Evolutionary conservation across 176 grass and related monocot species (phyloP), one percentile per base, ranked within the genome.

Genomic region (Hordeum marinum): DNA sequence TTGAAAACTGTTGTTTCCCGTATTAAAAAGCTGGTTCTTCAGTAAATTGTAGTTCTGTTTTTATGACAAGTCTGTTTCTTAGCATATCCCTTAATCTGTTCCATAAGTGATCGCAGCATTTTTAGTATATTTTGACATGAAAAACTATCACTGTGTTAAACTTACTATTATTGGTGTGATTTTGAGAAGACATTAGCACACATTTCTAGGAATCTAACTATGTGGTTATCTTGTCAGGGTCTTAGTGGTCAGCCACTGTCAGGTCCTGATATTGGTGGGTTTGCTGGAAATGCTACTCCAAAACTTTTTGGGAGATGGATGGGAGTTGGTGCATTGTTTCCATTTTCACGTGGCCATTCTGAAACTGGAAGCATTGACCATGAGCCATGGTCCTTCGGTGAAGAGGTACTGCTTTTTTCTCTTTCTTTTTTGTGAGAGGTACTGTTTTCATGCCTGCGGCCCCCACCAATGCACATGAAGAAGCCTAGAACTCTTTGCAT

Each of bases 261-360:
- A 60, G 96, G 96, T 75, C 96, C 96, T 71, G 96, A 98, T 87
- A 94, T 98, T 88, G 96, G 96, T 72, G 96, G 95, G 24, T 98
- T 95, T 87, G 93, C 87, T 69, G 96, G 96, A 81, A 88, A 98
- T 83, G 96, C 96, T 7, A 95, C 93, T 75, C 91, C 96, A 41
- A 98, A 85, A 89, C 93, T 98, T 77, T 98, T 98, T 55, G 96
- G 93, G 45, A 91, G 96, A 85, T 98, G 96, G 96, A 95, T 98
- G 91, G 96, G 93, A 70, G 36, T 98, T 37, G 93, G 91, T 75
- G 85, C 93, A 15, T 63, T 98, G 63, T 98, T 98, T 90, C 96
- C 93, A 70, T 98, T 98, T 88, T 93, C 89, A 80, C 92, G 96
- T 25, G 96, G 96, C 52, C 96, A 95, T 82, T 80, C 93, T 40